Conservation (phyloP, 139 green algal species). For the Zygnema cylindricum region DNA sequence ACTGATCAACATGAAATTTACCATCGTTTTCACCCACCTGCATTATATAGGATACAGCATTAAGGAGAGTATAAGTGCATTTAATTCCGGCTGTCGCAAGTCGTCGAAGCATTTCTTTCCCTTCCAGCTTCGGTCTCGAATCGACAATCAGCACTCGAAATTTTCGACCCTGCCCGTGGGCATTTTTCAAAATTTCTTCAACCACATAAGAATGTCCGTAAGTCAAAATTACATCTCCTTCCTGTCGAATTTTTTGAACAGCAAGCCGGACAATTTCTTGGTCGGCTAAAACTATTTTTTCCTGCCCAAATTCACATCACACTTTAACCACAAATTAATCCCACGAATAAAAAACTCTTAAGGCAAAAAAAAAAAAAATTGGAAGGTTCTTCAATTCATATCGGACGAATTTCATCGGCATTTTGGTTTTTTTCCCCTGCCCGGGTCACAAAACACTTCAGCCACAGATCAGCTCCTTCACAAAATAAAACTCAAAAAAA, state of each 20-base stretch:
- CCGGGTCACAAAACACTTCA: too few relatives aligned
- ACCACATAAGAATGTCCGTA: slow-evolving; percentile 81
- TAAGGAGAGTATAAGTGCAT: slow-evolving; percentile 66
- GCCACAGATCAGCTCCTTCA: too few relatives aligned
- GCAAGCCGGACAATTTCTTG: slow-evolving; percentile 77
- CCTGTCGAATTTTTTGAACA: slow-evolving; percentile 74
- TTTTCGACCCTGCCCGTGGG: slow-evolving; percentile 59
- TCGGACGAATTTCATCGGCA: too few relatives aligned
- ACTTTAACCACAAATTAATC: too few relatives aligned
- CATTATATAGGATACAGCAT: slow-evolving; percentile 82
- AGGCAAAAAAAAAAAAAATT: too few relatives aligned
- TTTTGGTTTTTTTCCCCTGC: too few relatives aligned
- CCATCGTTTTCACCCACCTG: slow-evolving; percentile 20
- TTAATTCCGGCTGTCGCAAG: slow-evolving; percentile 64
- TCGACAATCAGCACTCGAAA: slow-evolving; percentile 82
- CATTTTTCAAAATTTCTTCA: slow-evolving; percentile 68
- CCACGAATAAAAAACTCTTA: too few relatives aligned
- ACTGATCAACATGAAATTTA: neutral
- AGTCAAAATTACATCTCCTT: slow-evolving; percentile 92
- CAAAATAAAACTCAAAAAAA: too few relatives aligned
- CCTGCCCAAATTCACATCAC: slow-evolving; percentile 40
- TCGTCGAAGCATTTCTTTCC: slow-evolving; percentile 71
- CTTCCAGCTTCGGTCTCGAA: slow-evolving; percentile 81
- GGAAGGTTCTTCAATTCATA: neutral
- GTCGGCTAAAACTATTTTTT: slow-evolving; percentile 71